phyloP scores from a whole-genome alignment of 306 rosid species.

The cucumber (Cucumis sativus) region Cucumber_9930_V3 NC_026659.2:31048001-31048500 shows the following conservation, averaged over 20 bases:
- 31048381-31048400: too few relatives aligned
- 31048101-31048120: neutral
- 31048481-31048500: neutral
- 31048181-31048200: neutral
- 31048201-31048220: too few relatives aligned
- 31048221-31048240: too few relatives aligned
- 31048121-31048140: neutral
- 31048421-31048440: too few relatives aligned
- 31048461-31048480: too few relatives aligned
- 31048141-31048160: neutral
- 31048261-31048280: neutral
- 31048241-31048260: neutral
- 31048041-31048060: neutral
- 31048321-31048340: neutral
- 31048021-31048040: neutral
- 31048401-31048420: too few relatives aligned
- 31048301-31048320: neutral
- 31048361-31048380: too few relatives aligned
- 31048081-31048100: too few relatives aligned
- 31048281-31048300: neutral
- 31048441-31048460: too few relatives aligned
- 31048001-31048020: neutral
- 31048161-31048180: neutral
- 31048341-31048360: neutral
- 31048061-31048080: neutral